Evolutionary conservation across 768 basidiomycete genomes (phyloP).

Genomic region (Tricholoma matsutake): DNA sequence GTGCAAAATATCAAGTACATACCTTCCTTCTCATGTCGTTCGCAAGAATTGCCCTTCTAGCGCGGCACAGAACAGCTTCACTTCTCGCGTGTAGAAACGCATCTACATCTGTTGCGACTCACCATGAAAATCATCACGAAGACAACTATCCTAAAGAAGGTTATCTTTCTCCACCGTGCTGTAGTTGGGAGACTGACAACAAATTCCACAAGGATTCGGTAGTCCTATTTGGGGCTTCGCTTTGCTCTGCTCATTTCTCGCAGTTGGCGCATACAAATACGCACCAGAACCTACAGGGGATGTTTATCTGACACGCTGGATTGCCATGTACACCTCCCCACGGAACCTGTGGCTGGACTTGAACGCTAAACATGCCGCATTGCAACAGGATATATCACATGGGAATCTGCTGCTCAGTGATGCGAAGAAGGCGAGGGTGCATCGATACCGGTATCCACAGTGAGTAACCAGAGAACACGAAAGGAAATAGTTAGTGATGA

Average conservation of each 20-base stretch:
- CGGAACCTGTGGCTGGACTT: constrained; percentile 50
- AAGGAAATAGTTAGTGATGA: constrained; percentile 9
- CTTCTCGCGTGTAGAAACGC: constrained; percentile 37
- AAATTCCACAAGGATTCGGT: constrained; percentile 47
- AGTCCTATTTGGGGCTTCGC: constrained; percentile 69
- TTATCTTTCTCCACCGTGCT: constrained; percentile 24
- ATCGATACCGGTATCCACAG: constrained; percentile 73
- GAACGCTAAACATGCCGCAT: constrained; percentile 56
- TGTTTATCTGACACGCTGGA: constrained; percentile 63
- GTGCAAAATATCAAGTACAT: neutral
- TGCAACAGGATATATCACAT: constrained; percentile 41
- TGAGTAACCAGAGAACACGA: constrained; percentile 38
- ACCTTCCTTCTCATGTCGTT: constrained; percentile 36
- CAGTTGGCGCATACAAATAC: constrained; percentile 61
- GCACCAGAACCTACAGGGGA: constrained; percentile 62
- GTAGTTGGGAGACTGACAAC: constrained; percentile 6
- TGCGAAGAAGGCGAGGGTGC: constrained; percentile 46
- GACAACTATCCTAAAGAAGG: constrained; percentile 59
- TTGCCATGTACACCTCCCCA: constrained; percentile 55
- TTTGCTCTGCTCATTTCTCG: constrained; percentile 46
- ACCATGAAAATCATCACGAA: constrained; percentile 40
- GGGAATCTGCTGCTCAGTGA: constrained; percentile 40
- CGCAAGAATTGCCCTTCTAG: constrained; percentile 35
- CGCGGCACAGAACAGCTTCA: constrained; percentile 31
- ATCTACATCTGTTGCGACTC: constrained; percentile 41